Percentiles rank a stretch among this genome's conserved stretches.
Evolutionary conservation across 805 yeast species (phyloP).

Genomic region (Blastobotrys terrestris): DNA sequence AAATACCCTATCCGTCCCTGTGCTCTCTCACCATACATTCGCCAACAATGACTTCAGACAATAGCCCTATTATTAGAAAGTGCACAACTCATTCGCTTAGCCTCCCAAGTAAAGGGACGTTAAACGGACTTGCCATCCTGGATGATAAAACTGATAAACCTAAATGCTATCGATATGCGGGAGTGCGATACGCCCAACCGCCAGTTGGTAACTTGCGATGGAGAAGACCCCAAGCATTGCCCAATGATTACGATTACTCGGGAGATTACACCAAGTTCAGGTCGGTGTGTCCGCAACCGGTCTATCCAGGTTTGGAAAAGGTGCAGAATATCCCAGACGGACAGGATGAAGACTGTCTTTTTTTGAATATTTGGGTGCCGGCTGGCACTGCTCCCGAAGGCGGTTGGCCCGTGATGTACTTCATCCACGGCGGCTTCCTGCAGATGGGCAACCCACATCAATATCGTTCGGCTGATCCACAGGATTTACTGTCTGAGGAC

Average conservation of each 20-base stretch:
- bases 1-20: neutral
- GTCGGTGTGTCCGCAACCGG: conserved; percentile 35
- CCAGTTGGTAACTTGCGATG: conserved; percentile 31
- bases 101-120: neutral
- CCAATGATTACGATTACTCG: conserved; percentile 33
- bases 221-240: conserved; percentile 31
- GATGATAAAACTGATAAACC: neutral
- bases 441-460: conserved; percentile 30
- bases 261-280: conserved; percentile 36
- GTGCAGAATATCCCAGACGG: conserved; percentile 27
- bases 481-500: conserved; percentile 11
- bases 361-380: conserved; percentile 38
- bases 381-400: conserved; percentile 30
- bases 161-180: conserved; percentile 12
- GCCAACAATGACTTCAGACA: neutral
- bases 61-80: neutral
- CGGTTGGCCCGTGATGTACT: conserved; percentile 40
- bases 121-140: neutral
- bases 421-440: conserved; percentile 42
- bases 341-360: conserved; percentile 32
- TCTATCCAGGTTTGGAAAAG: conserved; percentile 9
- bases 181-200: conserved; percentile 34
- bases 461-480: conserved; percentile 9
- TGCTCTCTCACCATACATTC: neutral
- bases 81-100: neutral